Evolutionary conservation across 140 eudicot genomes (phyloP).

Genomic region (Anethum foeniculum): DNA sequence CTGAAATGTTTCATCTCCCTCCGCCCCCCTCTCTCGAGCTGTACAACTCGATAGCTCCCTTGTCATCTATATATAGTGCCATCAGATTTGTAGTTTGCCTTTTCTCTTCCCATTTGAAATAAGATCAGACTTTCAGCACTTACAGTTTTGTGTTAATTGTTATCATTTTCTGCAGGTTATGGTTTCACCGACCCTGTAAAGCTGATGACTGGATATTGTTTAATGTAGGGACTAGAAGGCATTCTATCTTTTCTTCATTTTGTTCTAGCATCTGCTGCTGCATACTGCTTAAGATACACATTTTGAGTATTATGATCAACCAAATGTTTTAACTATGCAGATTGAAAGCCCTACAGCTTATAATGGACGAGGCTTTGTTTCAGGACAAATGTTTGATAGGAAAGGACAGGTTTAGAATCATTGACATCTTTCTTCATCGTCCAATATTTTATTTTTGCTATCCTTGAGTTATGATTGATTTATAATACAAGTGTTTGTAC

Average conservation of each 20-base stretch:
- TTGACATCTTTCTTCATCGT: background rate
- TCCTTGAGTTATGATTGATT: background rate
- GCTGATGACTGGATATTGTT: slow-evolving; percentile 93
- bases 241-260: slow-evolving; percentile 9
- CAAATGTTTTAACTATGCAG: slow-evolving; percentile 26
- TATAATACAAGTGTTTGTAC: background rate
- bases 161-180: slow-evolving; percentile 49
- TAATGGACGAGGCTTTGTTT: slow-evolving; percentile 73
- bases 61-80: background rate
- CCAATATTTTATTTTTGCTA: background rate
- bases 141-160: background rate
- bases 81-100: background rate
- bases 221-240: slow-evolving; percentile 49
- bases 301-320: background rate
- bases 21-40: too few species aligned
- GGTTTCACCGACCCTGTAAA: slow-evolving; percentile 88
- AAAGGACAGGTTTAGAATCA: slow-evolving; percentile 65
- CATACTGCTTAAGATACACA: background rate
- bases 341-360: slow-evolving; percentile 71
- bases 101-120: background rate
- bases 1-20: too few species aligned
- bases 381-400: slow-evolving; percentile 69
- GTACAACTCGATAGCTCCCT: background rate
- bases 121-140: background rate
- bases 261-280: background rate